Percentiles rank a stretch among this genome's conserved stretches.
Conservation (phyloP, 805 yeast genomes). For the Teunomyces tritomae region DNA sequence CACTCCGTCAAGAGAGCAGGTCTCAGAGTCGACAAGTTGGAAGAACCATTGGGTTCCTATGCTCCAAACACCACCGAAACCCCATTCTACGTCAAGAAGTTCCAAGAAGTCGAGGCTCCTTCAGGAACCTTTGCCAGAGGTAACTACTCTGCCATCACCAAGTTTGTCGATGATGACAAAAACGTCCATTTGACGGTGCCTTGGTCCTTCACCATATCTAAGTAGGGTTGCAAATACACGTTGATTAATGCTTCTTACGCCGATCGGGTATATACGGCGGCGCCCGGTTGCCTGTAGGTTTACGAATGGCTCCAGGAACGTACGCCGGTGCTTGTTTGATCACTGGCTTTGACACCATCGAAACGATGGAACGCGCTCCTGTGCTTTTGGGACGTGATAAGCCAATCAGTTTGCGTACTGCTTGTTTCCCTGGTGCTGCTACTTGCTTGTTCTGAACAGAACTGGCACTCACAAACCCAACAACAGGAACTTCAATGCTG, state of each 20-base stretch:
- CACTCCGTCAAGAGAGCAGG: constrained; percentile 86
- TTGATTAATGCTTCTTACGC: constrained; percentile 6
- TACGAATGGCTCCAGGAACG: not conserved
- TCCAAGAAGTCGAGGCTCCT: constrained; percentile 76
- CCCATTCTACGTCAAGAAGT: constrained; percentile 67
- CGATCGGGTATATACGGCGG: constrained; percentile 35
- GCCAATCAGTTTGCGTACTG: not conserved
- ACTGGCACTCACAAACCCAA: not conserved
- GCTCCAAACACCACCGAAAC: constrained; percentile 83
- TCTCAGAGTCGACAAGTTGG: constrained; percentile 78
- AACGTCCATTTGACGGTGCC: constrained; percentile 68
- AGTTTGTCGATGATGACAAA: constrained; percentile 85
- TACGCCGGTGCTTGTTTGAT: not conserved
- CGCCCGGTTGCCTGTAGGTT: constrained; percentile 17
- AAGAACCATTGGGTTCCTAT: constrained; percentile 86
- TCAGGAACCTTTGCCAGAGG: constrained; percentile 89
- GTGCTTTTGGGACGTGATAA: not conserved
- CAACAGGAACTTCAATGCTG: not conserved
- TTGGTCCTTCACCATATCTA: constrained; percentile 84
- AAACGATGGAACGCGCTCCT: not conserved
- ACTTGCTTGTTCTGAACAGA: not conserved
- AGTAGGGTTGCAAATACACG: constrained; percentile 29
- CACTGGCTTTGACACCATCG: not conserved
- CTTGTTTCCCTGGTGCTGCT: too few relatives aligned
- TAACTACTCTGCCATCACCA: constrained; percentile 72